Base-by-base conservation (phyloP, 163 green algal species). In the Scenedesmus sp. region DNA sequence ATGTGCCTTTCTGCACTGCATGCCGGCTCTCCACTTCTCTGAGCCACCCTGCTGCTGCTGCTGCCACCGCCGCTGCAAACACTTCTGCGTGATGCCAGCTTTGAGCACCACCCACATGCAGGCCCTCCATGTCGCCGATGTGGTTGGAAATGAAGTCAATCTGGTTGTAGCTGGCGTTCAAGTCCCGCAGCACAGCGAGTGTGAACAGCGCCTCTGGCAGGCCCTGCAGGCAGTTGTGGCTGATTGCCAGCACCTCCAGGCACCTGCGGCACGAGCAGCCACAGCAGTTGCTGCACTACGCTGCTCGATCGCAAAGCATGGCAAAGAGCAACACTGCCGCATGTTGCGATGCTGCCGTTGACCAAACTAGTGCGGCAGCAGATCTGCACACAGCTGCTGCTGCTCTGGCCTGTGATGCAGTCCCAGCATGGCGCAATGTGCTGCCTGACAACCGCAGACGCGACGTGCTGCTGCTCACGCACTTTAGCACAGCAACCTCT, bases 161-260 rank as follows among this genome's bases (percentile, higher is more conserved):
- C 3, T 57, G 20, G 70, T 93, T 93, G 56, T 87, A 83, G 54
- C 52, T 54, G 16, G 56, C 55, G 57, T 87, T 67, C 83, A 93
- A 0, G 6, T 82, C 57, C 8, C 55, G 83, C 70, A 93, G n/a
- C 9, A 5, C 23, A 13, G 67, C 59, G 3, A 93, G 57, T 8
- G 5, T 77, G 57, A 70, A 90, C 26, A 93, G 34, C 15, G 56
- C 2, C 8, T 77, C 67, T 55, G 90, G 90, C 84, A 93, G 73
- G 23, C 8, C 73, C 66, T 52, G 34, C 57, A 93, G 70, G 34
- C 56, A 46, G 74, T 93, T 93, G 90, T 90, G 84, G 18, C 12
- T 15, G 4, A 93, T 0, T 12, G 9, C 12, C 18, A 93, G 26
- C 8, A 82, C 56, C 73, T 93, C 67, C 57, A 93, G 90, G 52